These are phyloP conservation scores for Boechera divaricarpa DNA, from an alignment of 345 rosid genomes.

Conservation along the genomic window DNA sequence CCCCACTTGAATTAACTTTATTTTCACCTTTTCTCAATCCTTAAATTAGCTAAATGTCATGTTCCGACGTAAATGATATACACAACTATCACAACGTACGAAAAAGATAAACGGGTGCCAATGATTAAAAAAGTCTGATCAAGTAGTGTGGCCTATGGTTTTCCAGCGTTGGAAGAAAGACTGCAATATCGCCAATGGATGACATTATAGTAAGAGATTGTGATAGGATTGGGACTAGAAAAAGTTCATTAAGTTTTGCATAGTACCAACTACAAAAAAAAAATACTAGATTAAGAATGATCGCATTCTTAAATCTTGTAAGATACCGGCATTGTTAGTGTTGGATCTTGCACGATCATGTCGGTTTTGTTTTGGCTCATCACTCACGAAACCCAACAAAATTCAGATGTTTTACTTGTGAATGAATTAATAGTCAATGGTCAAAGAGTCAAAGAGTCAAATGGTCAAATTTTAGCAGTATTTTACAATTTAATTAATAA, in stretches of 20 bases:
- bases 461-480: too few species aligned
- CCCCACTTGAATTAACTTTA: constrained; percentile 13
- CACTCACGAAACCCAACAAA: too few species aligned
- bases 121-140: not conserved
- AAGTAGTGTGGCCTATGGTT: not conserved
- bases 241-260: not conserved
- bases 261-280: not conserved
- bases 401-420: too few species aligned
- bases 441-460: too few species aligned
- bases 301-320: not conserved
- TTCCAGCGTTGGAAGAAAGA: not conserved
- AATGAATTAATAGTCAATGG: too few species aligned
- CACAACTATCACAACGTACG: not conserved
- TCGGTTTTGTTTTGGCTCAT: too few species aligned
- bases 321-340: not conserved
- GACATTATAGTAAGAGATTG: not conserved
- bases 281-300: not conserved
- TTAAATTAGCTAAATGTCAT: constrained; percentile 1
- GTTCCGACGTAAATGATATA: not conserved
- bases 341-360: too few species aligned
- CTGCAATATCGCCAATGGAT: not conserved
- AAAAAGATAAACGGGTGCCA: not conserved
- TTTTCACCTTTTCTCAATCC: constrained; percentile 2
- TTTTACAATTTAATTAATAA: too few species aligned
- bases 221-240: not conserved